Evolutionary conservation across 306 rosid species (phyloP), one percentile per base, ranked within the genome.

Genomic region (Gastrolobium villosum): DNA sequence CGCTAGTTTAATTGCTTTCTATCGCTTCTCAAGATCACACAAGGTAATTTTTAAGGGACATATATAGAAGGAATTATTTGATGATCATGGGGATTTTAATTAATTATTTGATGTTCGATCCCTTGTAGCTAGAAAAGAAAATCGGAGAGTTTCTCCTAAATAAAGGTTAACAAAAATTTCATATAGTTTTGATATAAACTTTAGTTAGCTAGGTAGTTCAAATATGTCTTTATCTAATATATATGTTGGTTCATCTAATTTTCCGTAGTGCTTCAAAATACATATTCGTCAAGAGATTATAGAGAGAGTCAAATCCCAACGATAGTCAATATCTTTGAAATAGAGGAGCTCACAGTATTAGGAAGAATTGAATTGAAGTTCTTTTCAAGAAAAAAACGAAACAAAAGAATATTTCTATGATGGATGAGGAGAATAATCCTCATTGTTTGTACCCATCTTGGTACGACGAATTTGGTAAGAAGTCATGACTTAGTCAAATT

Each of bases 1-100:
- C 35, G 30, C 72, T 60, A 46, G 61, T 7, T 79, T 35, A 15
- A 62, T 62, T 79, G 26, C 67, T 62, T 56, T 72, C 3, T 48
- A 6, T 35, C 74, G 46, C 40, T 68, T 68, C 44, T 35, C 28
- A 31, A 5, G 55, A 44, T 20, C 26, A 20, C 34, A 44, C 72
- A 44, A 66, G 35, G 20, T n/a, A n/a, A n/a, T n/a, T n/a, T n/a
- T n/a, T n/a, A n/a, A n/a, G n/a, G n/a, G n/a, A n/a, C n/a, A n/a
- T n/a, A n/a, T n/a, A n/a, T n/a, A n/a, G n/a, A n/a, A n/a, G n/a
- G n/a, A n/a, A n/a, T n/a, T n/a, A n/a, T n/a, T n/a, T n/a, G n/a
- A n/a, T n/a, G n/a, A n/a, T n/a, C 53, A 50, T 6, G 72, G 53
- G 14, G 0, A 26, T 4, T 76, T 41, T 65, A 10, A 53, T 28